These are phyloP conservation scores for Hypoxylon crocopeplum DNA, from an alignment of 495 filamentous ascomycete genomes.

Conservation along the genomic window DNA sequence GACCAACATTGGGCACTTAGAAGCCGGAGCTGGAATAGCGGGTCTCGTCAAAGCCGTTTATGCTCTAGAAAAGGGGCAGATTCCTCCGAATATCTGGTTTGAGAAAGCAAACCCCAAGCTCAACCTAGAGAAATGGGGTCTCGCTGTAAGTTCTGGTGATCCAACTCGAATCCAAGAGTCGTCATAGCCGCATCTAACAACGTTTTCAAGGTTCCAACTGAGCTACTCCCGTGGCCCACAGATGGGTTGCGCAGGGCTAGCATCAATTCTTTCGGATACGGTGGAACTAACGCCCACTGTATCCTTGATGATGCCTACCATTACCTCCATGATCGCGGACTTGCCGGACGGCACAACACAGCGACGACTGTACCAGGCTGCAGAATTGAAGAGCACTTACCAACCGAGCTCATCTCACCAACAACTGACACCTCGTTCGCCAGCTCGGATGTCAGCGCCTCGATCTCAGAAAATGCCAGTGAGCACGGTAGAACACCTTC, in stretches of 20 bases:
- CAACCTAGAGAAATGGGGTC: constrained; percentile 45
- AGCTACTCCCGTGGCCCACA: constrained; percentile 39
- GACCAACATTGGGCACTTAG: constrained; percentile 54
- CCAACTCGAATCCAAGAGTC: no score
- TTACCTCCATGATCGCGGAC: constrained; percentile 28
- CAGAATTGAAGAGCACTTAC: no score
- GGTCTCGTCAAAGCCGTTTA: constrained; percentile 59
- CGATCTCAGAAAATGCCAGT: constrained; percentile 27
- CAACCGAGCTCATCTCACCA: constrained; percentile 7
- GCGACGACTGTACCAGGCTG: constrained; percentile 25
- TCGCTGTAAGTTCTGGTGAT: no score
- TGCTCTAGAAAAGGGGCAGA: constrained; percentile 55
- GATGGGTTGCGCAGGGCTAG: constrained; percentile 39
- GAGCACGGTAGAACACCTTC: no score
- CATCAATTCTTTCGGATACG: constrained; percentile 50
- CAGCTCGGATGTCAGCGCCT: constrained; percentile 20
- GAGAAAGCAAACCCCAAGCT: constrained; percentile 54
- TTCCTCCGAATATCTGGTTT: constrained; percentile 52
- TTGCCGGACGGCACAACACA: constrained; percentile 31
- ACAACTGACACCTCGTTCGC: constrained; percentile 13
- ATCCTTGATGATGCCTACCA: constrained; percentile 40
- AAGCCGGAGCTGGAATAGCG: constrained; percentile 55
- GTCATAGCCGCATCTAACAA: no score
- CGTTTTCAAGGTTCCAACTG: constrained; percentile 40
- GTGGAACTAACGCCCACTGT: constrained; percentile 49